These are phyloP conservation scores for Heterobasidion occidentale DNA, from an alignment of 1,284 basidiomycete genomes.

Conservation along the genomic window DNA sequence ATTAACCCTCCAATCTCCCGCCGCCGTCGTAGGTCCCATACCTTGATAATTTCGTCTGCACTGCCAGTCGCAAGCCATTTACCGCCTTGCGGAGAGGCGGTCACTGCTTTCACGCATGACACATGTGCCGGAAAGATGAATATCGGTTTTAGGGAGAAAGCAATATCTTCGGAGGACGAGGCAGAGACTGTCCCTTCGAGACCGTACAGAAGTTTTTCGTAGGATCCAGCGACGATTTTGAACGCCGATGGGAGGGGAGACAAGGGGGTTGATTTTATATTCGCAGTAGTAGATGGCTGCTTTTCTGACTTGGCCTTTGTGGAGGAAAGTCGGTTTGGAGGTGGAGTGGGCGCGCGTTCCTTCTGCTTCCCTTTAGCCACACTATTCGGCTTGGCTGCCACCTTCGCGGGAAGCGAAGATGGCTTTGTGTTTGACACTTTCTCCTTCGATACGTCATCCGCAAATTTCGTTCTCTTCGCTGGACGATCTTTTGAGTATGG, in stretches of 20 bases:
- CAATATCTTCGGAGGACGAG: conserved; percentile 17
- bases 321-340: conserved; percentile 2
- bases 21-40: conserved; percentile 89
- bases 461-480: conserved; percentile 12
- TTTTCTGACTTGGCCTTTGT: conserved; percentile 3
- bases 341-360: conserved; percentile 9
- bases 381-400: background rate
- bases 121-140: conserved; percentile 98
- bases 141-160: conserved; percentile 64
- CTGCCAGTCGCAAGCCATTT: conserved; percentile 96
- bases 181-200: conserved; percentile 59
- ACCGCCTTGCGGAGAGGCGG: conserved; percentile 77
- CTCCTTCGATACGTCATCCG: conserved; percentile 5
- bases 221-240: conserved; percentile 85
- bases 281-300: background rate
- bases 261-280: background rate
- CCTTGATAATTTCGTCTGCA: conserved; percentile 91
- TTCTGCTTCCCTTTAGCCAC: conserved; percentile 16
- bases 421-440: background rate
- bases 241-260: conserved; percentile 52
- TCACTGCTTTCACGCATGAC: conserved; percentile 85
- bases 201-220: conserved; percentile 94
- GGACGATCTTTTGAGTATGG: conserved; percentile 10
- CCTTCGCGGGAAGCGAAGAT: background rate
- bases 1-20: conserved; percentile 92